Percentiles rank a stretch among this genome's conserved stretches.
phyloP scores from a whole-genome alignment of 2,329 filamentous ascomycete species.

The Apiospora arundinis region DNA sequence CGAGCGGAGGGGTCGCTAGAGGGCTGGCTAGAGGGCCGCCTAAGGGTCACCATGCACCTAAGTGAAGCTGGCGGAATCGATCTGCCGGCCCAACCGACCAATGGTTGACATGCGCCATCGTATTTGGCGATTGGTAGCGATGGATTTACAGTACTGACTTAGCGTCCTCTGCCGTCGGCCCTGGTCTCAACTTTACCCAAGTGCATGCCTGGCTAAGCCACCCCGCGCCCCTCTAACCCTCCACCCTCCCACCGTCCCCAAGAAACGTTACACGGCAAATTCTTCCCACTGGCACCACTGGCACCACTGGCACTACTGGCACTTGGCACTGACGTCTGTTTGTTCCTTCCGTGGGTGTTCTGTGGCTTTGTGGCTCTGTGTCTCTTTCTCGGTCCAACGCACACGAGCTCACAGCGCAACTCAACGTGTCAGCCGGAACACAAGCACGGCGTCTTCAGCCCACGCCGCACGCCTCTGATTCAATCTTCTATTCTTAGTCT shows the following conservation, averaged over 20 bases:
- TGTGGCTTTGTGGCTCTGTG: no score
- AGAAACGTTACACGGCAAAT: slow-evolving; percentile 10
- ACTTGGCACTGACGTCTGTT: background rate
- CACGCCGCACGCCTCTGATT: background rate
- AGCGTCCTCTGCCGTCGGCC: background rate
- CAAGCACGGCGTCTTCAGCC: background rate
- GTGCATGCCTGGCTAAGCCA: background rate
- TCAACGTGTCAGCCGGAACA: background rate
- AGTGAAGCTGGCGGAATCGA: no score
- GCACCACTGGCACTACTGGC: no score
- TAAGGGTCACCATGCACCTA: no score
- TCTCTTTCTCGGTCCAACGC: background rate
- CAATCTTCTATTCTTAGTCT: slow-evolving; percentile 11
- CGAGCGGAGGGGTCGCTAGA: background rate
- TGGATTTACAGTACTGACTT: background rate
- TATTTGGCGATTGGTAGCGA: background rate
- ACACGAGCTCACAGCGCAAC: background rate
- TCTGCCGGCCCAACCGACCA: background rate
- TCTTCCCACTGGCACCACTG: no score
- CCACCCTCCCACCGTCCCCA: background rate
- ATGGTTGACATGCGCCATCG: background rate
- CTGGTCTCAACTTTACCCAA: background rate
- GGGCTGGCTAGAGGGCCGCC: background rate
- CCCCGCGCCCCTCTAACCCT: background rate
- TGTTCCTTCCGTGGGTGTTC: no score